phyloP scores from a whole-genome alignment of 2,329 filamentous ascomycete species.

The Cadophora sp. region DNA sequence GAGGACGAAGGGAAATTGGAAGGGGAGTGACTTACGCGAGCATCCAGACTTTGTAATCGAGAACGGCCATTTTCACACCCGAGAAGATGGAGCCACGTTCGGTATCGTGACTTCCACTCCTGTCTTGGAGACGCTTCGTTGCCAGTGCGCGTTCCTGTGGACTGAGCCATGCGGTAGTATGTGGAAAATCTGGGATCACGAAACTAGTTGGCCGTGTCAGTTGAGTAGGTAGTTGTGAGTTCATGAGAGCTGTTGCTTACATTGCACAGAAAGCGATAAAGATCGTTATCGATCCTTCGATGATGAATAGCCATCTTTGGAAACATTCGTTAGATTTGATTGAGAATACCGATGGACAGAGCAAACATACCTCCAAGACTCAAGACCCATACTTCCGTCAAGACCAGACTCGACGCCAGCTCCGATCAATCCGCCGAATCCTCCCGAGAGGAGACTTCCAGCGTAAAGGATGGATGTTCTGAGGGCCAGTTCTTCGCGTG shows the following conservation, averaged over 20 bases:
- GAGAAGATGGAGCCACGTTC: slow-evolving; percentile 24
- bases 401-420: slow-evolving; percentile 51
- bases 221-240: neutral
- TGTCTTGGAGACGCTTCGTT: slow-evolving; percentile 25
- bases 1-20: slow-evolving; percentile 2
- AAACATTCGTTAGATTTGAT: slow-evolving; percentile 15
- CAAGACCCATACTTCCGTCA: slow-evolving; percentile 9
- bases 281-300: slow-evolving; percentile 48
- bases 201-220: slow-evolving; percentile 23
- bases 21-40: slow-evolving; percentile 15
- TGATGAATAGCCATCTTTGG: slow-evolving; percentile 48
- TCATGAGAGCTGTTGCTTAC: slow-evolving; percentile 27
- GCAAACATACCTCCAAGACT: slow-evolving; percentile 20
- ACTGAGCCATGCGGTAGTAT: slow-evolving; percentile 47
- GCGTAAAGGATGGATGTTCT: slow-evolving; percentile 54
- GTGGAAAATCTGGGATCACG: slow-evolving; percentile 48
- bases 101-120: slow-evolving; percentile 24
- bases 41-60: slow-evolving; percentile 33
- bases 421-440: slow-evolving; percentile 62
- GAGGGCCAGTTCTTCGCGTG: slow-evolving; percentile 53
- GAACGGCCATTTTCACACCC: slow-evolving; percentile 30
- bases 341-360: no score
- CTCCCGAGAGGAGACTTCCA: slow-evolving; percentile 50
- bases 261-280: slow-evolving; percentile 38
- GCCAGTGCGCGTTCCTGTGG: slow-evolving; percentile 50